Conservation (phyloP, 2,329 filamentous ascomycete species). For the Diaporthe citrichinensis region DNA sequence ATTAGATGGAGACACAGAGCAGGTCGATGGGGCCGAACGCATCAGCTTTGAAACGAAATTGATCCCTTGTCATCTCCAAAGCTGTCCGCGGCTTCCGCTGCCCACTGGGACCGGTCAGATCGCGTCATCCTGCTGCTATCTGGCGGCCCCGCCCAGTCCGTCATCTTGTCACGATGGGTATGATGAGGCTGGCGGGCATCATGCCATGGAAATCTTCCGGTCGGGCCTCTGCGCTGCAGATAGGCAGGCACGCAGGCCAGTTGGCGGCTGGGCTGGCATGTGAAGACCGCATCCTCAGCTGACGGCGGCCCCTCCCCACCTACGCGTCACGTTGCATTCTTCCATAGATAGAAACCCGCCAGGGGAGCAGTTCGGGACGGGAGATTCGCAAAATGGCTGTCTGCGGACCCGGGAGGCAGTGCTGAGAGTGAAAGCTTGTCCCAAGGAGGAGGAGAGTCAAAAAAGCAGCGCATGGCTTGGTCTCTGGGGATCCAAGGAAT, state of each 20-base stretch:
- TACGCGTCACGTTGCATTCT: slow-evolving; percentile 16
- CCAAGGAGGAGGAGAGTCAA: slow-evolving; percentile 15
- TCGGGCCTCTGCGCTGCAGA: background rate
- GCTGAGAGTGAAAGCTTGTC: slow-evolving; percentile 26
- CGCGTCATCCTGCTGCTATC: slow-evolving; percentile 30
- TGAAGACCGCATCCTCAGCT: slow-evolving; percentile 22
- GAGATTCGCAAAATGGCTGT: slow-evolving; percentile 8
- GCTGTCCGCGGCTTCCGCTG: slow-evolving; percentile 37
- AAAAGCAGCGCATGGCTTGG: slow-evolving; percentile 31
- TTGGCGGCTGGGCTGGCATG: slow-evolving; percentile 23
- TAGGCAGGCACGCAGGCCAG: background rate
- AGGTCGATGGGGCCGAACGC: background rate
- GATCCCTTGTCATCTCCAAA: slow-evolving; percentile 34
- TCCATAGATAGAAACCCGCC: slow-evolving; percentile 19
- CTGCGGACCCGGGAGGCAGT: slow-evolving; percentile 28
- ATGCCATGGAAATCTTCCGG: slow-evolving; percentile 40
- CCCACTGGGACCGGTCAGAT: background rate
- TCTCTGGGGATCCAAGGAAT: slow-evolving; percentile 32
- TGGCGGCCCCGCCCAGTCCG: slow-evolving; percentile 23
- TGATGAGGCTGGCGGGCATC: slow-evolving; percentile 34
- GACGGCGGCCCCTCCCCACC: background rate
- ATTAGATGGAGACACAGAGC: slow-evolving; percentile 19
- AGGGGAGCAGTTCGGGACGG: slow-evolving; percentile 2
- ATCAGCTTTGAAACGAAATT: slow-evolving; percentile 29
- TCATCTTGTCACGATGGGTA: slow-evolving; percentile 31